A percentile compares a stretch with the other conserved stretches of the same genome.
Evolutionary conservation across 352 stramenopile species (phyloP).

Genomic region (Phytophthora hibernalis): DNA sequence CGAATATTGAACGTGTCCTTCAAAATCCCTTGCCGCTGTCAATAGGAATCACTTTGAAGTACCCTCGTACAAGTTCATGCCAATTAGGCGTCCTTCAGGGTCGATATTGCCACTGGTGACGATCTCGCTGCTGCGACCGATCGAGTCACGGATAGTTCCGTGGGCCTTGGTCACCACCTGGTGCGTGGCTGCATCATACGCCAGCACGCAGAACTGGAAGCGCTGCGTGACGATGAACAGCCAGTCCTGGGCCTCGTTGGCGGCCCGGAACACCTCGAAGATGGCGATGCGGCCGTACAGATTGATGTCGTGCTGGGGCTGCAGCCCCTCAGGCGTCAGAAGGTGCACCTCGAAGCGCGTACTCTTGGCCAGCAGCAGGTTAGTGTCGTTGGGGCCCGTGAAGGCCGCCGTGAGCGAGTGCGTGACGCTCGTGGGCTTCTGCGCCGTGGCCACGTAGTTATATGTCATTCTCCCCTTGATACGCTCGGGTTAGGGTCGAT

Average conservation of each 20-base stretch:
- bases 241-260: constrained; percentile 82
- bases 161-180: constrained; percentile 89
- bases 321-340: constrained; percentile 86
- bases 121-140: constrained; percentile 89
- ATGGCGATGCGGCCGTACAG: constrained; percentile 90
- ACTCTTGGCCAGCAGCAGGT: constrained; percentile 90
- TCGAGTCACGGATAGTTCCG: constrained; percentile 86
- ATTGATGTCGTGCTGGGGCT: constrained; percentile 86
- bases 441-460: constrained; percentile 94
- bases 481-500: neutral
- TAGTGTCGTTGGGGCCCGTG: constrained; percentile 87
- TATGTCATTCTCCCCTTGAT: constrained; percentile 59
- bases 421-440: constrained; percentile 94
- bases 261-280: constrained; percentile 84
- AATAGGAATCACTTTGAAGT: constrained; percentile 92
- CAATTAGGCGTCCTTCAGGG: constrained; percentile 84
- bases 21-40: constrained; percentile 81
- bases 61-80: constrained; percentile 93
- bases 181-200: constrained; percentile 73
- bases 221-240: constrained; percentile 91
- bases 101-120: constrained; percentile 91
- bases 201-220: constrained; percentile 91
- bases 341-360: constrained; percentile 91
- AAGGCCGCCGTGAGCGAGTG: constrained; percentile 93
- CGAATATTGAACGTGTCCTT: constrained; percentile 93